Conservation (phyloP, 1,284 basidiomycete species). For the Tetrapyrgos nigripes region DNA sequence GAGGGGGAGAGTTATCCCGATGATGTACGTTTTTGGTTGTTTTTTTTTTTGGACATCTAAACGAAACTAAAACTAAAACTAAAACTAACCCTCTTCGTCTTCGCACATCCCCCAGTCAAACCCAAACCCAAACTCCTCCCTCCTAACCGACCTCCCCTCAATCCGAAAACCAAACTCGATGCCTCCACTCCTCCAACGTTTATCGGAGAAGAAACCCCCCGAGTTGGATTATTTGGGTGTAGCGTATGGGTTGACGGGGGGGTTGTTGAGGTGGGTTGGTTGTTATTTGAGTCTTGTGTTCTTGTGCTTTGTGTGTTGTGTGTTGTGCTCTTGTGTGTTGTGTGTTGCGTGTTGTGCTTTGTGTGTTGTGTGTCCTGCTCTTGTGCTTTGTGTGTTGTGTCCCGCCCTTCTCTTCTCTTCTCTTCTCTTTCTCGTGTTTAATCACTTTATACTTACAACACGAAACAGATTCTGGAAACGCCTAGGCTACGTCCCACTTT, state of each 20-base stretch:
- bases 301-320: no score
- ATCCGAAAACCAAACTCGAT: conserved; percentile 82
- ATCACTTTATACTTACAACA: background rate
- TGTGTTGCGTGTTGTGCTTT: no score
- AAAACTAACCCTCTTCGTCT: no score
- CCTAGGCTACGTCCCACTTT: conserved; percentile 90
- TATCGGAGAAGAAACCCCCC: conserved; percentile 92
- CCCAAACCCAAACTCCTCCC: conserved; percentile 44
- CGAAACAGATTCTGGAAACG: conserved; percentile 90
- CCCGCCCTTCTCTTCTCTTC: background rate
- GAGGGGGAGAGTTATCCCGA: conserved; percentile 9
- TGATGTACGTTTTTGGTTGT: no score
- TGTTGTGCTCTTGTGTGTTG: no score
- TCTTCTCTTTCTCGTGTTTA: conserved; percentile 2
- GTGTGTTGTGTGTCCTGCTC: background rate
- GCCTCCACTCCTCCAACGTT: conserved; percentile 92
- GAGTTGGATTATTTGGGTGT: conserved; percentile 95
- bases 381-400: background rate
- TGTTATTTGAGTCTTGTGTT: no score
- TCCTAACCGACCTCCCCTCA: conserved; percentile 78
- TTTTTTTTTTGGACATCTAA: no score
- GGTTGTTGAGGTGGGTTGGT: conserved; percentile 73
- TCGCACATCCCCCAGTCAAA: no score
- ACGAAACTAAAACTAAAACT: no score
- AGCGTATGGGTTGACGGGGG: conserved; percentile 93